These are phyloP conservation scores for Trichoderma sp. DNA, from an alignment of 2,329 filamentous ascomycete genomes.

Conservation along the genomic window DNA sequence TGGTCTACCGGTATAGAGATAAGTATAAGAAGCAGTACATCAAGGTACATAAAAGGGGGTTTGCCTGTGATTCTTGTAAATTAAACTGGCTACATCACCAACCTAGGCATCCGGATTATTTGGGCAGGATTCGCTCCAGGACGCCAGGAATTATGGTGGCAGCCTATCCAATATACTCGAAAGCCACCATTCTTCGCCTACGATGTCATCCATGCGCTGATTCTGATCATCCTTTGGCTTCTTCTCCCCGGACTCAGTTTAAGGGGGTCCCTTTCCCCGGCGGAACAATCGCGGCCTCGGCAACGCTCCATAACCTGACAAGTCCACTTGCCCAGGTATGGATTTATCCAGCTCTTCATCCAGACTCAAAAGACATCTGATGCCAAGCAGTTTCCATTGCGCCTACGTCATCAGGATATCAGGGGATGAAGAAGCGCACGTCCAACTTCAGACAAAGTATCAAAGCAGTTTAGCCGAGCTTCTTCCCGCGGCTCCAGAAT, in stretches of 20 bases:
- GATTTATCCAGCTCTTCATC: not conserved
- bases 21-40: not conserved
- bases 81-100: not conserved
- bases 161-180: not conserved
- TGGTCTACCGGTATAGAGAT: not conserved
- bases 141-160: not conserved
- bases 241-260: not conserved
- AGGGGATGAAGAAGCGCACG: no score
- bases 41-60: not conserved
- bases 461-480: not conserved
- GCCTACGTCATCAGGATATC: not conserved
- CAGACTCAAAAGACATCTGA: not conserved
- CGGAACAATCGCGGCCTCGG: not conserved
- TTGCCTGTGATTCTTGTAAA: not conserved
- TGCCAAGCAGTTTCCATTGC: not conserved
- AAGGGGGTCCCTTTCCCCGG: slow-evolving; percentile 12
- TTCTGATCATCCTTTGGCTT: not conserved
- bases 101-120: not conserved
- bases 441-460: no score
- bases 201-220: not conserved
- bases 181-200: not conserved
- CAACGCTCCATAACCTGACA: not conserved
- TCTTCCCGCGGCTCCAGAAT: not conserved
- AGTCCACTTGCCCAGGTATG: not conserved
- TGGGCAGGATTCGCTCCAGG: not conserved